These are phyloP conservation scores for Ogataea neopini DNA, from an alignment of 805 yeast genomes.

Conservation along the genomic window DNA sequence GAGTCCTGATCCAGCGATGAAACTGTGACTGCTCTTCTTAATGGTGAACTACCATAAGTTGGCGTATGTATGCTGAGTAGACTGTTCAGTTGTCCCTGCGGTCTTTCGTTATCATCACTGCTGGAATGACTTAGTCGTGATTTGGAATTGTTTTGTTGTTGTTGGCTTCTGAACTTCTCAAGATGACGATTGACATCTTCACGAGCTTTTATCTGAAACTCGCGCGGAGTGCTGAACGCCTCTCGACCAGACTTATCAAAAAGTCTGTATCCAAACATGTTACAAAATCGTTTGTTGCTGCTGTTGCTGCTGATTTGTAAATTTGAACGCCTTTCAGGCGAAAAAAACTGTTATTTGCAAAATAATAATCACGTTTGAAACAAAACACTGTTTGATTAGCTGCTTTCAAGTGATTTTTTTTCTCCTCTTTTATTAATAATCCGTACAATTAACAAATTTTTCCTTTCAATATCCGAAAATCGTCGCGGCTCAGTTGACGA, in stretches of 20 bases:
- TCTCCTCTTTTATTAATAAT: neutral
- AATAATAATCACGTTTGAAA: neutral
- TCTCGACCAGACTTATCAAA: constrained; percentile 30
- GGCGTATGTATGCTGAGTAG: constrained; percentile 1
- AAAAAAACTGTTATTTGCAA: too few relatives aligned
- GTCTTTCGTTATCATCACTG: neutral
- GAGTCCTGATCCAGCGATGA: constrained; percentile 23
- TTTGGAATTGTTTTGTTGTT: neutral
- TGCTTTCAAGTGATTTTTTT: neutral
- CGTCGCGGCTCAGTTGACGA: neutral
- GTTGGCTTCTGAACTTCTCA: constrained; percentile 16
- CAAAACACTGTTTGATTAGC: neutral
- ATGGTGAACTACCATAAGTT: constrained; percentile 37
- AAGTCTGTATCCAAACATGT: constrained; percentile 35
- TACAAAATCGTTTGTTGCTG: neutral
- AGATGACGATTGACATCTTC: constrained; percentile 34
- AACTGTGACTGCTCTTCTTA: constrained; percentile 29
- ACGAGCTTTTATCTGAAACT: constrained; percentile 36
- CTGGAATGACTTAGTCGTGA: neutral
- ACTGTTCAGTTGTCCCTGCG: neutral
- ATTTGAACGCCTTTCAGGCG: too few relatives aligned
- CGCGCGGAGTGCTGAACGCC: constrained; percentile 32
- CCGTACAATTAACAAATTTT: neutral
- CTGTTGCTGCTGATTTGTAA: neutral
- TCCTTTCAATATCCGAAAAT: neutral